Base-by-base conservation (phyloP, 441 rosid species). In the Gossypium aridum region DNA sequence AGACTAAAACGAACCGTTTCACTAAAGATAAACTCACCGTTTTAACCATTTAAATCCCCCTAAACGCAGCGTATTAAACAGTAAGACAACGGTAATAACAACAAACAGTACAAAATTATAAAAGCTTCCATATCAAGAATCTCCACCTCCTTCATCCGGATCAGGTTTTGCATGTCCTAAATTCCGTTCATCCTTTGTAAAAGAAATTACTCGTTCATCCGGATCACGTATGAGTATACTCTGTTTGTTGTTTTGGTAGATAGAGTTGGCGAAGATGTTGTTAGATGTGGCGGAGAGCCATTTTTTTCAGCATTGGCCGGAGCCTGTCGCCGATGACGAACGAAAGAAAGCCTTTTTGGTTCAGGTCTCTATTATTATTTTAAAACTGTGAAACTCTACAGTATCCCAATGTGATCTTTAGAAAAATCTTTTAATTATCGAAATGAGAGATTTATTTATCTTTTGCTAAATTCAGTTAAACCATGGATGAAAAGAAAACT, bases 121-220 rank as follows among this genome's bases (percentile, higher is more conserved):
- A 39, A 39, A 39, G 47, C 47, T 39, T 39, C 47, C 47, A 9
- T 39, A 39, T 72, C 34, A 85, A 79, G 23, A 95, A 91, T 78
- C 87, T 91, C 47, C 74, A 37, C 56, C 80, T 87, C 77, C 83
- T 93, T 57, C 82, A 91, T 53, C 87, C 89, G 10, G 85, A 91
- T 23, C 88, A 91, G 89, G 97, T 93, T 43, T 20, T 37, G 57
- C 64, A 55, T 39, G 55, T 28, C 16, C 45, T 12, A 26, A 60
- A 43, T 43, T 47, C 3, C 17, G 49, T 49, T 68, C 16, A 6
- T 16, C 34, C 7, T 16, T 17, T 55, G 9, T 55, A 55, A 17
- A 17, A 55, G 43, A 55, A 55, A 54, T 54, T 2, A 5, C 3
- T 39, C 45, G 45, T 39, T 39, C 47, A 39, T 9, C 47, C 47